phyloP scores from a whole-genome alignment of 176 grass and related monocot genomes.

The Avena eriantha region DNA sequence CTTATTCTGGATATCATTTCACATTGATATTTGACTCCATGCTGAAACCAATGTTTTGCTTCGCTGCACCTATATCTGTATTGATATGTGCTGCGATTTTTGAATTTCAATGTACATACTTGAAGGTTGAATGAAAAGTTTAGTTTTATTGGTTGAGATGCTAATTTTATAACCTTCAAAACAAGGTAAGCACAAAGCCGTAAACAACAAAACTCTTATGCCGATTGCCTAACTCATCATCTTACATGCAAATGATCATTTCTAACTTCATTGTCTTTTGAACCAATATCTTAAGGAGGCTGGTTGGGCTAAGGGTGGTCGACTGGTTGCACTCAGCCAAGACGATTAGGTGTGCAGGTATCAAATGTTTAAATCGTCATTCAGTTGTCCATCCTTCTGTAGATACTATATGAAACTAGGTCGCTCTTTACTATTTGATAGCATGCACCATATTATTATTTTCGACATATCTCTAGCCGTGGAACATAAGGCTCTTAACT shows the following conservation, averaged over 20 bases:
- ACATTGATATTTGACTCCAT: not conserved
- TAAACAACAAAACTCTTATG: not conserved
- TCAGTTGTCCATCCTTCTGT: conserved; percentile 24
- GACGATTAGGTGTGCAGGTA: conserved; percentile 94
- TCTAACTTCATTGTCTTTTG: conserved; percentile 35
- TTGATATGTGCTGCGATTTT: not conserved
- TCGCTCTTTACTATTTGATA: conserved; percentile 22
- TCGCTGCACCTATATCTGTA: no score
- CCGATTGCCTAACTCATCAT: not conserved
- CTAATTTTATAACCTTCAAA: not conserved
- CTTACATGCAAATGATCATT: not conserved
- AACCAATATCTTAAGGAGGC: conserved; percentile 86
- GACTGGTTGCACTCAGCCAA: conserved; percentile 94
- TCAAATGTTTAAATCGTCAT: conserved; percentile 28
- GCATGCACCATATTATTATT: no score
- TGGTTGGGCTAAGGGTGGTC: conserved; percentile 91
- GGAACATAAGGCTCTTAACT: no score
- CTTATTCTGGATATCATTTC: no score
- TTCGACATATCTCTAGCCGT: no score
- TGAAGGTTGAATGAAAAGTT: not conserved
- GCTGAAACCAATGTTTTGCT: no score
- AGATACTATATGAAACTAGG: not conserved
- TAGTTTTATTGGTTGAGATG: not conserved
- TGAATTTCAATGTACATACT: not conserved
- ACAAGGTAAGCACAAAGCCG: not conserved